phyloP scores from a whole-genome alignment of 257 asterid species.

The Plantago ovata region DNA sequence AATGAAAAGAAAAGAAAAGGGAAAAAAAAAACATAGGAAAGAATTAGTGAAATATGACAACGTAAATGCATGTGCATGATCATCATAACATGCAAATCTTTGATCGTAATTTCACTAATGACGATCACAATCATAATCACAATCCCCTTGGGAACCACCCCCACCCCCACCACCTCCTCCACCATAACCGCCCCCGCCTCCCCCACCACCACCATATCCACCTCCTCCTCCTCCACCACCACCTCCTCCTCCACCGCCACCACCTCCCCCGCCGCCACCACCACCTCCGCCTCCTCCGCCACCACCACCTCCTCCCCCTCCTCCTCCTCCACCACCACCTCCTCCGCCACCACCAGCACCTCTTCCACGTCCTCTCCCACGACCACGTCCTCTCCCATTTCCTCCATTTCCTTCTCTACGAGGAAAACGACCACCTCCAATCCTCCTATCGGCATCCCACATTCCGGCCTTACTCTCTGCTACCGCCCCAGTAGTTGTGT shows the following conservation, averaged over 20 bases:
- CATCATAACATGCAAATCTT: no score
- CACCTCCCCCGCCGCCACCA: constrained; percentile 14
- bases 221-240: constrained; percentile 5
- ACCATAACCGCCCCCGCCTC: constrained; percentile 4
- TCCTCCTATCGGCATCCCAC: background rate
- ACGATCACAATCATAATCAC: background rate
- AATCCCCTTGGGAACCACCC: background rate
- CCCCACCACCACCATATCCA: constrained; percentile 3
- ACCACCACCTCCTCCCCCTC: background rate
- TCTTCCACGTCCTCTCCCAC: constrained; percentile 13
- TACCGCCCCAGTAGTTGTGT: constrained; percentile 14
- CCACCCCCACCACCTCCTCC: constrained; percentile 21
- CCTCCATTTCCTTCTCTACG: constrained; percentile 10
- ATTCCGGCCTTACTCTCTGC: constrained; percentile 14
- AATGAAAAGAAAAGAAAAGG: no score
- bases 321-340: background rate
- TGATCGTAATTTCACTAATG: background rate
- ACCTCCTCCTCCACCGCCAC: constrained; percentile 1
- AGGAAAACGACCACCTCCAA: constrained; percentile 5
- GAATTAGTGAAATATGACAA: no score
- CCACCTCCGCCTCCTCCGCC: background rate
- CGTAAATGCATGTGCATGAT: no score
- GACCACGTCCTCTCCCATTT: constrained; percentile 7
- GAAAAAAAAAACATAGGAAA: no score
- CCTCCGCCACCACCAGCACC: background rate